A percentile compares a stretch with the other conserved stretches of the same genome.
Evolutionary conservation across 83 land plant species (phyloP).

Genomic region (Diphasiastrum complanatum): DNA sequence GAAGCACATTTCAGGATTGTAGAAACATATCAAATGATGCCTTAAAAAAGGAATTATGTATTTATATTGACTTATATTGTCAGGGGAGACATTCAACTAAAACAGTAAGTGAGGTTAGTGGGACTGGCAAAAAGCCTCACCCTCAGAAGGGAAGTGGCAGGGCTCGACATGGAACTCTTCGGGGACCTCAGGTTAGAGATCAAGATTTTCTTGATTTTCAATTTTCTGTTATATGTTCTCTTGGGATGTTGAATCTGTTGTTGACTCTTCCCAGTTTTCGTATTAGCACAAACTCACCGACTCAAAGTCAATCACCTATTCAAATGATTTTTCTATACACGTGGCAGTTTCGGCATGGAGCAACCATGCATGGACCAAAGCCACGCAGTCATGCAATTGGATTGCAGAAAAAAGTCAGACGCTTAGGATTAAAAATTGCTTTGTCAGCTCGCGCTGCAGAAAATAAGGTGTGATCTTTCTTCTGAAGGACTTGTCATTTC

Average conservation of each 20-base stretch:
- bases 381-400: constrained; percentile 86
- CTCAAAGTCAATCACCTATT: neutral
- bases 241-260: neutral
- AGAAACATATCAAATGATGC: too few relatives aligned
- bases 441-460: constrained; percentile 91
- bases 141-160: constrained; percentile 82
- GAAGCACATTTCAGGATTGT: too few relatives aligned
- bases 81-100: constrained; percentile 97
- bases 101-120: constrained; percentile 91
- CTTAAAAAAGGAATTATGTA: too few relatives aligned
- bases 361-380: constrained; percentile 88
- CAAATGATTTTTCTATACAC: neutral
- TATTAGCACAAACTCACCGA: neutral
- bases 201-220: neutral
- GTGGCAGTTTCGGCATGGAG: constrained; percentile 81
- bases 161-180: constrained; percentile 89
- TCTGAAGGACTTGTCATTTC: too few relatives aligned
- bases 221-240: constrained; percentile 2
- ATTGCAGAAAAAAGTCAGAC: constrained; percentile 82
- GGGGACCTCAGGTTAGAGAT: constrained; percentile 82
- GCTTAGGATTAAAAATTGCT: constrained; percentile 86
- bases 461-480: too few relatives aligned
- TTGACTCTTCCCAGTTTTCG: neutral
- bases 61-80: too few relatives aligned
- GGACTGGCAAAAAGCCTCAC: constrained; percentile 88